Evolutionary conservation across 306 rosid genomes (phyloP).

Genomic region (Cucurbita maxima): DNA sequence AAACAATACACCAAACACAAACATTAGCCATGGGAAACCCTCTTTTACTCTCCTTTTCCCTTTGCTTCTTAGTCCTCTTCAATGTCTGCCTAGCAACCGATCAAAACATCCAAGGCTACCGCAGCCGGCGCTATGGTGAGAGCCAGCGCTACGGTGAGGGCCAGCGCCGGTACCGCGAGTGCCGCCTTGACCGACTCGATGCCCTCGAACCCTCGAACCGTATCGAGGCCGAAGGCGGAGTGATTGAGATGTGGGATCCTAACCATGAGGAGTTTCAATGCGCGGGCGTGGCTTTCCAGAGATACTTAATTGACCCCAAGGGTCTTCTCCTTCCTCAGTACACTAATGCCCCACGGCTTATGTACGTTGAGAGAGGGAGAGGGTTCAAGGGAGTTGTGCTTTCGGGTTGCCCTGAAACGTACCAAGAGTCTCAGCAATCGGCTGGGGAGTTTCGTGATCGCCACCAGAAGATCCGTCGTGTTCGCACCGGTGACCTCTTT

Average conservation of each 20-base stretch:
- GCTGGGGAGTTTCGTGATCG: conserved; percentile 8
- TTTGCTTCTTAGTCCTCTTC: conserved; percentile 23
- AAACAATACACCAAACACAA: not conserved
- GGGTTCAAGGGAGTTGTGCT: conserved; percentile 17
- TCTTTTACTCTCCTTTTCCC: conserved; percentile 21
- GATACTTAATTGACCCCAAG: conserved; percentile 19
- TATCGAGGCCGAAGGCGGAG: conserved; percentile 21
- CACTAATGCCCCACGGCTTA: conserved; percentile 23
- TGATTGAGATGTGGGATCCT: conserved; percentile 30
- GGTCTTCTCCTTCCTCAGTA: conserved; percentile 40
- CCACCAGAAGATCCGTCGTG: conserved; percentile 20
- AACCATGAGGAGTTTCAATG: conserved; percentile 24
- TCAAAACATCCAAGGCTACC: not conserved
- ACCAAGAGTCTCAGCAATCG: conserved; percentile 19
- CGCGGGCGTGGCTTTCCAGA: conserved; percentile 16
- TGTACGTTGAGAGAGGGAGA: conserved; percentile 17
- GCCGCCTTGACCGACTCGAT: conserved; percentile 17
- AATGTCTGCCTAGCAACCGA: conserved; percentile 18
- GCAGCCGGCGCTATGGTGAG: not conserved
- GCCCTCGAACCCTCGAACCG: conserved; percentile 25
- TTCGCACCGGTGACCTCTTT: conserved; percentile 21
- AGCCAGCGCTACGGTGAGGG: conserved; percentile 15
- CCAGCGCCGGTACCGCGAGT: conserved; percentile 9
- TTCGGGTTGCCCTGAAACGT: conserved; percentile 31
- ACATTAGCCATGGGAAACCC: conserved; percentile 30